Evolutionary conservation across 2,329 filamentous ascomycete species (phyloP).

Genomic region (Myrmaecium sp.): DNA sequence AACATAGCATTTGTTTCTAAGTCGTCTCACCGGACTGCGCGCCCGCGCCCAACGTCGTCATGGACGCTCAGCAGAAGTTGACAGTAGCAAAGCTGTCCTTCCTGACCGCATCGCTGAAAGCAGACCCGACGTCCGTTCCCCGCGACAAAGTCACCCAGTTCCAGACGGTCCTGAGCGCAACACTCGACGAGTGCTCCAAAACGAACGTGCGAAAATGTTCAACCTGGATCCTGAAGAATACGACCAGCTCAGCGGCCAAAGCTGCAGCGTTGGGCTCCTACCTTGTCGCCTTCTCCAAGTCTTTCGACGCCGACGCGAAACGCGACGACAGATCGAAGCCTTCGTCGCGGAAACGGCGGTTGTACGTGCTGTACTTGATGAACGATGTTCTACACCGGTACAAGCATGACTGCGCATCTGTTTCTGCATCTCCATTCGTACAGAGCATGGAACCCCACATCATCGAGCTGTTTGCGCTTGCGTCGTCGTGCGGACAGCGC

Average conservation of each 20-base stretch:
- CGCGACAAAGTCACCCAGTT: conserved; percentile 3
- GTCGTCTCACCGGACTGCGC: too few relatives aligned
- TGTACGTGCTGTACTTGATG: conserved; percentile 63
- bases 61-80: too few relatives aligned
- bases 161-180: conserved; percentile 4
- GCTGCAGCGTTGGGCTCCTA: conserved; percentile 58
- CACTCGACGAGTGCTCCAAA: conserved; percentile 3
- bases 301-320: conserved; percentile 22
- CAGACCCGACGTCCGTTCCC: conserved; percentile 1
- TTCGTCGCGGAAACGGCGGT: conserved; percentile 48
- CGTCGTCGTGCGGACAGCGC: conserved; percentile 33
- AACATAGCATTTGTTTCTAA: too few relatives aligned
- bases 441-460: conserved; percentile 37
- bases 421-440: neutral
- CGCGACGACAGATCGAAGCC: conserved; percentile 15
- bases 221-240: conserved; percentile 55
- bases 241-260: conserved; percentile 50
- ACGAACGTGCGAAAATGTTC: conserved; percentile 5
- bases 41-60: too few relatives aligned
- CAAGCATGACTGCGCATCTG: conserved; percentile 28
- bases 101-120: too few relatives aligned
- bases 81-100: too few relatives aligned
- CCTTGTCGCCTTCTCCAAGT: conserved; percentile 49
- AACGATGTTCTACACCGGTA: conserved; percentile 60
- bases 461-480: conserved; percentile 43